Percentiles rank a stretch among this genome's conserved stretches.
Evolutionary conservation across 495 filamentous ascomycete genomes (phyloP).

Genomic region (Penicillium roqueforti): DNA sequence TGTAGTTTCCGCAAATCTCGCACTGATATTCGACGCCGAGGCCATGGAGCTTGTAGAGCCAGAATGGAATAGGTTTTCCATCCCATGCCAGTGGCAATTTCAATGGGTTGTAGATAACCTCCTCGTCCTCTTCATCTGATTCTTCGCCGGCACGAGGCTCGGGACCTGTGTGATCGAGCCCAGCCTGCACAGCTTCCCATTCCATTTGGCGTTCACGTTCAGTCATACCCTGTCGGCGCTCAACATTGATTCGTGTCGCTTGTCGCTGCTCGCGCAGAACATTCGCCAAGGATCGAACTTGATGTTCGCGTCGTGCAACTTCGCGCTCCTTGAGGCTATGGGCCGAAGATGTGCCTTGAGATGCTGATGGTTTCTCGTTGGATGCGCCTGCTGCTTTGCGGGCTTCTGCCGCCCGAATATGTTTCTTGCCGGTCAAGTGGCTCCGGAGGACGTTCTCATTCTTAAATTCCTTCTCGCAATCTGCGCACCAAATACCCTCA

Average conservation of each 20-base stretch:
- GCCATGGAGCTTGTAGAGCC: conserved; percentile 96
- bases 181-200: conserved; percentile 76
- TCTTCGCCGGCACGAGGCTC: conserved; percentile 55
- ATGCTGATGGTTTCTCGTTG: conserved; percentile 19
- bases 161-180: conserved; percentile 43
- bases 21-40: conserved; percentile 92
- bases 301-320: conserved; percentile 83
- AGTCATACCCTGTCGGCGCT: conserved; percentile 92
- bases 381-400: conserved; percentile 41
- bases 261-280: conserved; percentile 73
- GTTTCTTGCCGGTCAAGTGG: conserved; percentile 87
- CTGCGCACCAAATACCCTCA: conserved; percentile 78
- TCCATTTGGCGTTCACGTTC: conserved; percentile 91
- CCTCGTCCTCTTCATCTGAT: conserved; percentile 62
- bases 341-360: conserved; percentile 33
- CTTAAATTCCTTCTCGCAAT: conserved; percentile 91
- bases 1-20: conserved; percentile 95
- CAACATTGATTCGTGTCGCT: conserved; percentile 87
- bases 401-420: conserved; percentile 73
- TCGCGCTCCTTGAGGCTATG: conserved; percentile 79
- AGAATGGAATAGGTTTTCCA: conserved; percentile 97
- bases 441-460: conserved; percentile 92
- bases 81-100: conserved; percentile 97
- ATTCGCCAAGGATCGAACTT: conserved; percentile 68
- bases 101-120: conserved; percentile 92